phyloP scores from a whole-genome alignment of 2,329 filamentous ascomycete genomes.

The Cytospora piceicola region DNA sequence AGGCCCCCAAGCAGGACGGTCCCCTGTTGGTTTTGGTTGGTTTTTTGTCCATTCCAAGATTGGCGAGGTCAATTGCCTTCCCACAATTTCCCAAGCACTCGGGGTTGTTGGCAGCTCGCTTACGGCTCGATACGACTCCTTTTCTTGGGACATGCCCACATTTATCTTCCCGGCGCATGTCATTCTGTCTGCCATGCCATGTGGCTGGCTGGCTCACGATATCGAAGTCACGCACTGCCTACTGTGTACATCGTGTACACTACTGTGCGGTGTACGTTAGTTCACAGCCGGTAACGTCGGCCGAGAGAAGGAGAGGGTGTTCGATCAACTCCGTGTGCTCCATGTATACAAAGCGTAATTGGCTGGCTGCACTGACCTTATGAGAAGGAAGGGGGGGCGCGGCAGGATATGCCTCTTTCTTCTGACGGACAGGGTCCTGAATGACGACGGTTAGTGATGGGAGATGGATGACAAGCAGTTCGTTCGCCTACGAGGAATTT shows the following conservation, averaged over 20 bases:
- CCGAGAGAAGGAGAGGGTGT: slow-evolving; percentile 12
- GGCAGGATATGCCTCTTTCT: not conserved
- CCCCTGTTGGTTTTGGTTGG: not conserved
- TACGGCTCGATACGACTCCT: not conserved
- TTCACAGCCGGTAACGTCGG: not conserved
- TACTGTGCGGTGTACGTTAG: not conserved
- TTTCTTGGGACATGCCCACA: not conserved
- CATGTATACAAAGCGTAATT: not conserved
- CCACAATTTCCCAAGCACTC: not conserved
- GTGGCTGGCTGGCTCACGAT: not conserved
- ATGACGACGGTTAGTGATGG: not conserved
- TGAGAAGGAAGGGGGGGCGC: too few species aligned
- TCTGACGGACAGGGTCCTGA: not conserved
- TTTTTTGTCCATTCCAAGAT: too few species aligned
- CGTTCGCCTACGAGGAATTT: not conserved
- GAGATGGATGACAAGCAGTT: not conserved
- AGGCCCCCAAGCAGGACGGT: not conserved
- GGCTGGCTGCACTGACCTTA: not conserved
- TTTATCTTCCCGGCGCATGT: not conserved
- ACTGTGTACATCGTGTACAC: too few species aligned
- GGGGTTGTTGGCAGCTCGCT: not conserved
- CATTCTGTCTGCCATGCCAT: not conserved
- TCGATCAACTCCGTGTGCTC: not conserved
- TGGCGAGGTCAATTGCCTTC: not conserved
- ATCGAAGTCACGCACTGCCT: not conserved